Conservation (phyloP, 1,284 basidiomycete genomes). For the Kwoniella shivajii region DNA sequence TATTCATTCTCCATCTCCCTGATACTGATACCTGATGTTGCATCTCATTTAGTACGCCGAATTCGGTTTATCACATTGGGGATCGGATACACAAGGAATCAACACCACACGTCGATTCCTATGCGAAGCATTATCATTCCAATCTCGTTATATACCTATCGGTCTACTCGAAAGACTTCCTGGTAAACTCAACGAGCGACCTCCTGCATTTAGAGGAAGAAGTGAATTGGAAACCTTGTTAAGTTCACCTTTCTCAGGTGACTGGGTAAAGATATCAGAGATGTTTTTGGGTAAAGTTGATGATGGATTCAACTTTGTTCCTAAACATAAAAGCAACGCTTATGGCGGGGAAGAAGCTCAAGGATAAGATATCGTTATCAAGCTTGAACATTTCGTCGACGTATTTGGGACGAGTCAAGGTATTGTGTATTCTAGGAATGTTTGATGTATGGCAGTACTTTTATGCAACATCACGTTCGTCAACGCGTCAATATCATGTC, state of each 20-base stretch:
- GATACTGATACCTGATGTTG: too few relatives aligned
- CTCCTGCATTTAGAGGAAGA: constrained; percentile 80
- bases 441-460: background rate
- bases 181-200: constrained; percentile 81
- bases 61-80: constrained; percentile 72
- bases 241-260: constrained; percentile 75
- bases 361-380: too few relatives aligned
- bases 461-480: background rate
- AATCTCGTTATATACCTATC: constrained; percentile 90
- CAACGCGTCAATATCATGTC: background rate
- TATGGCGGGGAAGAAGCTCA: constrained; percentile 62
- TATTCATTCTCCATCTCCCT: too few relatives aligned
- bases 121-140: constrained; percentile 92
- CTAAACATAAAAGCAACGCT: constrained; percentile 74
- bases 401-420: too few relatives aligned
- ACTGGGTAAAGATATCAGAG: constrained; percentile 94
- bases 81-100: constrained; percentile 84
- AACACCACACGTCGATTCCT: constrained; percentile 93
- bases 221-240: constrained; percentile 87
- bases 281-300: constrained; percentile 83
- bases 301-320: constrained; percentile 67
- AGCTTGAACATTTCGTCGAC: too few relatives aligned
- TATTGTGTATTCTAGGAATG: too few relatives aligned
- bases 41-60: constrained; percentile 81
- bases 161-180: constrained; percentile 88